These are phyloP conservation scores for Malus domestica DNA, from an alignment of 306 rosid genomes.

Conservation along the genomic window DNA sequence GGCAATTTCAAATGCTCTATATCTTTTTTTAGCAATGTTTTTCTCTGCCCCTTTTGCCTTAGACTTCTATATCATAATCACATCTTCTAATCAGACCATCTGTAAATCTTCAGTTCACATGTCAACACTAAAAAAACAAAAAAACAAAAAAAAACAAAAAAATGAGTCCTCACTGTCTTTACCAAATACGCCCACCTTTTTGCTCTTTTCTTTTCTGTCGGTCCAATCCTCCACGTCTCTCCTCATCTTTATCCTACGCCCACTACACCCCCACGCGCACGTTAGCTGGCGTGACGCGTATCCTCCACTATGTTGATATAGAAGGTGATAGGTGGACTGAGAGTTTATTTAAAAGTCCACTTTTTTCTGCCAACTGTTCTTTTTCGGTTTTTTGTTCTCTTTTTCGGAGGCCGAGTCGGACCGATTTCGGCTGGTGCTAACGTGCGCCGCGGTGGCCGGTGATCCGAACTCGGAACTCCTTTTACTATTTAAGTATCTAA, in stretches of 20 bases:
- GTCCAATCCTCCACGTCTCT: neutral
- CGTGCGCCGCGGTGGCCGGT: slow-evolving; percentile 33
- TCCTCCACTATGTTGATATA: no score
- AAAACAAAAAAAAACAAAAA: neutral
- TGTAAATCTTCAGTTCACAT: no score
- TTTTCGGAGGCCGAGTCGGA: neutral
- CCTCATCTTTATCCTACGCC: neutral
- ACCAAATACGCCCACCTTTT: neutral
- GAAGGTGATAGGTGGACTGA: neutral
- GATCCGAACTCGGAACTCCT: neutral
- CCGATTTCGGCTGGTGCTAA: slow-evolving; percentile 12
- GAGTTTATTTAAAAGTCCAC: neutral
- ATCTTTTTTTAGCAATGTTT: no score
- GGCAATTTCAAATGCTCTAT: no score
- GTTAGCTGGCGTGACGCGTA: neutral
- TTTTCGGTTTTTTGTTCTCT: neutral
- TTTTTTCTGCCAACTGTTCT: neutral
- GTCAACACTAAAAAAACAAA: neutral
- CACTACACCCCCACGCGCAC: neutral
- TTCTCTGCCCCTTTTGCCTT: no score
- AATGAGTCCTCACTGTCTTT: neutral
- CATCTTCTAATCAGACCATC: no score
- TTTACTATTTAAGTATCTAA: neutral
- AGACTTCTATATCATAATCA: no score
- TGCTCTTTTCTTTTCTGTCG: neutral